phyloP scores from a whole-genome alignment of 1,139 yeast genomes.

The Blastobotrys proliferans region DNA sequence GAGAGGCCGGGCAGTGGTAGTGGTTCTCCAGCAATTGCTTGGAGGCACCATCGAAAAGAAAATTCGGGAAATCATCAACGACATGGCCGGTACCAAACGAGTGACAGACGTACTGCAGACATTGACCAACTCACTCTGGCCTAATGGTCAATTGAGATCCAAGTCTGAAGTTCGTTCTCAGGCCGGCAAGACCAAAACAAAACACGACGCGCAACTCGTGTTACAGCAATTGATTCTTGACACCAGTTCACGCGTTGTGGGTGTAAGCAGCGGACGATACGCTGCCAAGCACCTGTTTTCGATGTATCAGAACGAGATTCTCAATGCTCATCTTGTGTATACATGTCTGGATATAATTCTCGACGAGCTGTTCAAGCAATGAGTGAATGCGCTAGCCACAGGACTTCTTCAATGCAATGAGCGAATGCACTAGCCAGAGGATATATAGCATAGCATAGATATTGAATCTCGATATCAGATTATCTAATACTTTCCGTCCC shows the following conservation, averaged over 20 bases:
- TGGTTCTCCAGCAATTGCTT: conserved; percentile 76
- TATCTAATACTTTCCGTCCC: no score
- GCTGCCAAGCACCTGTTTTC: conserved; percentile 61
- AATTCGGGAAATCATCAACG: conserved; percentile 46
- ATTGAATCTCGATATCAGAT: no score
- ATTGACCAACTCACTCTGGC: conserved; percentile 57
- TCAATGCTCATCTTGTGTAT: conserved; percentile 62
- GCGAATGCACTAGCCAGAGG: no score
- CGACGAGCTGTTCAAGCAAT: conserved; percentile 37
- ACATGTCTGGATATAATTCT: conserved; percentile 52
- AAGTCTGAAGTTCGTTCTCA: conserved; percentile 41
- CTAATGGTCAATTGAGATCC: conserved; percentile 43
- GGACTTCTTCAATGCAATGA: no score
- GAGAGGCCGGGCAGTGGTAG: conserved; percentile 76
- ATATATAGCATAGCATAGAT: no score
- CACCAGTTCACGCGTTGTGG: conserved; percentile 71
- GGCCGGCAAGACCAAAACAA: conserved; percentile 50
- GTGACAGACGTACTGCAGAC: conserved; percentile 44
- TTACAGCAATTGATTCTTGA: conserved; percentile 58
- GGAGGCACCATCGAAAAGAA: conserved; percentile 87
- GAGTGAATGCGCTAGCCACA: not conserved
- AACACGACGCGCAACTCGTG: conserved; percentile 56
- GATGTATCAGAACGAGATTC: conserved; percentile 67
- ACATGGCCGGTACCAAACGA: conserved; percentile 46
- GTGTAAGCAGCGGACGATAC: conserved; percentile 55